Percentiles rank a stretch among this genome's conserved stretches.
Evolutionary conservation across 345 rosid species (phyloP).

Genomic region (Mangifera indica): DNA sequence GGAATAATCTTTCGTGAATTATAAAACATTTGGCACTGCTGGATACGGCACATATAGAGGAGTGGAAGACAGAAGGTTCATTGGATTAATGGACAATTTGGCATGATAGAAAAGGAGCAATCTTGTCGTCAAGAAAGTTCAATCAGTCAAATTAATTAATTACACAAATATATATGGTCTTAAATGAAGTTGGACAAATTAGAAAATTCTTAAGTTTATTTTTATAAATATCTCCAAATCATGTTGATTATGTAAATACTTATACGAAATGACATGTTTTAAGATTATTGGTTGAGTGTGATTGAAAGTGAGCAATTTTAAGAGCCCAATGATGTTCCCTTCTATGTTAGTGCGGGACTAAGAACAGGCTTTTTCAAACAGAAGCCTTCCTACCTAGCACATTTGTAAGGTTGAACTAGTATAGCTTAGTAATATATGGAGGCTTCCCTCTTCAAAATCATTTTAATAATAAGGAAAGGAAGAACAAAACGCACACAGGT

Average conservation of each 20-base stretch:
- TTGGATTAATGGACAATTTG: neutral
- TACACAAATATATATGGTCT: neutral
- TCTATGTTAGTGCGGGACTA: neutral
- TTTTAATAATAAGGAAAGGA: neutral
- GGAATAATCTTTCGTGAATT: conserved; percentile 5
- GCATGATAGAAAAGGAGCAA: neutral
- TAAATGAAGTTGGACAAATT: too few relatives aligned
- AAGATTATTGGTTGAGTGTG: too few relatives aligned
- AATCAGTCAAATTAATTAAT: neutral
- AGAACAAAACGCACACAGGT: neutral
- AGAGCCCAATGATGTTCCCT: neutral
- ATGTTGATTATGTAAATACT: too few relatives aligned
- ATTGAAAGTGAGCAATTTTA: neutral
- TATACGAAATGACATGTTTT: too few relatives aligned
- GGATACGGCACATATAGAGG: conserved; percentile 11
- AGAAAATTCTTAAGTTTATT: too few relatives aligned
- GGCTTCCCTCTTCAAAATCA: too few relatives aligned
- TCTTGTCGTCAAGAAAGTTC: conserved; percentile 7
- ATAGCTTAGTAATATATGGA: too few relatives aligned
- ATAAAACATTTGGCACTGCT: neutral
- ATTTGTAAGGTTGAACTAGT: too few relatives aligned
- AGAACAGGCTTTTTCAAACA: conserved; percentile 5
- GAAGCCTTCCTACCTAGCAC: neutral
- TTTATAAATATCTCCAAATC: neutral
- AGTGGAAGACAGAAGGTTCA: conserved; percentile 31